Evolutionary conservation across 805 yeast species (phyloP).

Genomic region (Lipomyces kockii): DNA sequence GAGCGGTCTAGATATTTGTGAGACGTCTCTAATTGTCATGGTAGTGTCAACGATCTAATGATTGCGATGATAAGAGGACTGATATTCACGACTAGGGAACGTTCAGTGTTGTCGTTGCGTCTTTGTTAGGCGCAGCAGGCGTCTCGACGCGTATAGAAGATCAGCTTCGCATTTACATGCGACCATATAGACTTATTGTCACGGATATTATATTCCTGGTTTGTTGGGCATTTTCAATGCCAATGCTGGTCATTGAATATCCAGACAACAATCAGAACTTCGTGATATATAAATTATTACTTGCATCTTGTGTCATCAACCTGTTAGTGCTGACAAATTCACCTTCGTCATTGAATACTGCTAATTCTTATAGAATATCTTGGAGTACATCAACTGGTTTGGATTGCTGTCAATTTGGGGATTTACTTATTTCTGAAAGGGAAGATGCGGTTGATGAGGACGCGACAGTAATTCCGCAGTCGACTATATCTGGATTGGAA

Average conservation of each 20-base stretch:
- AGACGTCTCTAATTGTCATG: slow-evolving; percentile 3
- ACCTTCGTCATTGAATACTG: not conserved
- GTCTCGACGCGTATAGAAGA: not conserved
- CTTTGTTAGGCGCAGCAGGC: slow-evolving; percentile 6
- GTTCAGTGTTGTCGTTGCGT: not conserved
- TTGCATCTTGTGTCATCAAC: slow-evolving; percentile 7
- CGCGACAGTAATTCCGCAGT: not conserved
- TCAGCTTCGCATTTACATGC: not conserved
- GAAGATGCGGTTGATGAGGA: not conserved
- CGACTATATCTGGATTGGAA: slow-evolving; percentile 1
- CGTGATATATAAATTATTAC: slow-evolving; percentile 2
- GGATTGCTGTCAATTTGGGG: slow-evolving; percentile 17
- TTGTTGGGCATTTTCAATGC: slow-evolving; percentile 27
- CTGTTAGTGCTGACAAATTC: slow-evolving; percentile 5
- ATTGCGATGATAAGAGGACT: not conserved
- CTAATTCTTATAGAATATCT: slow-evolving; percentile 10
- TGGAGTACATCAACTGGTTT: slow-evolving; percentile 22
- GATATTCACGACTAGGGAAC: not conserved
- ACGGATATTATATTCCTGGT: slow-evolving; percentile 22
- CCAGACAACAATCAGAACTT: slow-evolving; percentile 13
- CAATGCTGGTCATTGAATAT: slow-evolving; percentile 19
- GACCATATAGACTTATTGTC: slow-evolving; percentile 12
- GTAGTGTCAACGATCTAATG: slow-evolving; percentile 9
- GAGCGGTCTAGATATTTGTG: slow-evolving; percentile 14
- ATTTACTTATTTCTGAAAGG: not conserved